A percentile compares a stretch with the other conserved stretches of the same genome.
Evolutionary conservation across 805 yeast species (phyloP).

Genomic region (Cyberlindnera samutprakarnensis): DNA sequence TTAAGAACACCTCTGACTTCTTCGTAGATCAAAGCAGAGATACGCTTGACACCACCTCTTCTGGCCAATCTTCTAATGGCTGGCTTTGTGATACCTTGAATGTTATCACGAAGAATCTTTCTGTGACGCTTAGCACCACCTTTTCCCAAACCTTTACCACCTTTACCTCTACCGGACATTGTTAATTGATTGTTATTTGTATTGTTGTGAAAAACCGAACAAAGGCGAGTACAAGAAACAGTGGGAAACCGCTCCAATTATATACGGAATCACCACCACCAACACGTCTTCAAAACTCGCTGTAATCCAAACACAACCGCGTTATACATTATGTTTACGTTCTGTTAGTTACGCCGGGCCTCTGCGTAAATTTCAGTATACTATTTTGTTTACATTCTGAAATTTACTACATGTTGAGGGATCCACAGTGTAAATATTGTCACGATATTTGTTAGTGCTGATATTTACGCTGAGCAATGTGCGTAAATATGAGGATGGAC

Average conservation of each 20-base stretch:
- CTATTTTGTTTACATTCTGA: no score
- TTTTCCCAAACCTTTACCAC: conserved; percentile 99
- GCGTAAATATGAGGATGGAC: conserved; percentile 19
- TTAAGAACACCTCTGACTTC: conserved; percentile 97
- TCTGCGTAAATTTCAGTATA: neutral
- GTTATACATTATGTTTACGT: neutral
- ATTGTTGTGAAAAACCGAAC: conserved; percentile 9
- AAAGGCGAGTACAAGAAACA: neutral
- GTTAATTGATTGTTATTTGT: conserved; percentile 28
- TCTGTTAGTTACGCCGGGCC: neutral
- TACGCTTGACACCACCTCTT: conserved; percentile 99
- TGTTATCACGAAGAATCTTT: conserved; percentile 98
- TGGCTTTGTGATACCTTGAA: conserved; percentile 99
- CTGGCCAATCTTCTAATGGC: conserved; percentile 99
- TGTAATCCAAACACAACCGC: no score
- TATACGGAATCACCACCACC: neutral
- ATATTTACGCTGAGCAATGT: conserved; percentile 4
- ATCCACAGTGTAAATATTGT: neutral
- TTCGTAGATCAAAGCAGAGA: conserved; percentile 96
- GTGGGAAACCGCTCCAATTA: neutral
- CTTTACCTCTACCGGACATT: conserved; percentile 99
- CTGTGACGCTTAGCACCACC: conserved; percentile 99
- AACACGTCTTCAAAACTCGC: neutral
- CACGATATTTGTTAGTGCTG: conserved; percentile 1
- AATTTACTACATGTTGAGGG: no score